Conservation (phyloP, 768 basidiomycete species). For the Mycena pura region DNA sequence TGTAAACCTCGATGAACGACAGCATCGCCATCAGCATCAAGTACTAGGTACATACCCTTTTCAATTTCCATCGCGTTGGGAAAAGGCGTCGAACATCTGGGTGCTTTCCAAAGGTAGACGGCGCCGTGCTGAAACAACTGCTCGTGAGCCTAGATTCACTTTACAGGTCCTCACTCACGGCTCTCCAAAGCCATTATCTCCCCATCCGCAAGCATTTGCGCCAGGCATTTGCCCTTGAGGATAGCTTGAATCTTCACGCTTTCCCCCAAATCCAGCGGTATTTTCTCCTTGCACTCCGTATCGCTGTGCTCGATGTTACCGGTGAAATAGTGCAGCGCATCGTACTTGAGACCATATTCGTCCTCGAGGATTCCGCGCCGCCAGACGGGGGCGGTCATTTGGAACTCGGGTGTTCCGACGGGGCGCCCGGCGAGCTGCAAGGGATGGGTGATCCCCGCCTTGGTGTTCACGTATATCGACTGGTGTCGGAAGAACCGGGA, state of each 20-base stretch:
- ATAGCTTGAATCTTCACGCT: slow-evolving; percentile 18
- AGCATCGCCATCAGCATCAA: no score
- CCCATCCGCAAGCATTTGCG: slow-evolving; percentile 23
- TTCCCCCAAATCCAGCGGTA: slow-evolving; percentile 8
- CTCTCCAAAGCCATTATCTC: slow-evolving; percentile 18
- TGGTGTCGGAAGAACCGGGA: slow-evolving; percentile 24
- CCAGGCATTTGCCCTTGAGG: slow-evolving; percentile 19
- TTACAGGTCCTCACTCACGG: slow-evolving; percentile 22
- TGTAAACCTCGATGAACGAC: no score
- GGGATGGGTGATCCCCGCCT: slow-evolving; percentile 21
- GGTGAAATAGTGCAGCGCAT: slow-evolving; percentile 10
- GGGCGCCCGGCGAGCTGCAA: slow-evolving; percentile 16
- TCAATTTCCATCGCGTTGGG: slow-evolving; percentile 16
- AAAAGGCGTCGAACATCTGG: slow-evolving; percentile 15
- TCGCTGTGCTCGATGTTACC: slow-evolving; percentile 18
- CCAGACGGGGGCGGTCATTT: slow-evolving; percentile 25
- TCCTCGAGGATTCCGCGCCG: slow-evolving; percentile 24
- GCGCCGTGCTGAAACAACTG: slow-evolving; percentile 12
- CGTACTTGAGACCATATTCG: slow-evolving; percentile 16
- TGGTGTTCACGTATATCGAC: slow-evolving; percentile 22
- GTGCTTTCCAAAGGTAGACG: slow-evolving; percentile 18
- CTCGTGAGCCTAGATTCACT: no score
- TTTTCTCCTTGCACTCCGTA: slow-evolving; percentile 19
- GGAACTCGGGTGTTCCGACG: slow-evolving; percentile 21
- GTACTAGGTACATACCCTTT: no score